Evolutionary conservation across 257 asterid species (phyloP).

Genomic region (Oldenlandia corymbosa): DNA sequence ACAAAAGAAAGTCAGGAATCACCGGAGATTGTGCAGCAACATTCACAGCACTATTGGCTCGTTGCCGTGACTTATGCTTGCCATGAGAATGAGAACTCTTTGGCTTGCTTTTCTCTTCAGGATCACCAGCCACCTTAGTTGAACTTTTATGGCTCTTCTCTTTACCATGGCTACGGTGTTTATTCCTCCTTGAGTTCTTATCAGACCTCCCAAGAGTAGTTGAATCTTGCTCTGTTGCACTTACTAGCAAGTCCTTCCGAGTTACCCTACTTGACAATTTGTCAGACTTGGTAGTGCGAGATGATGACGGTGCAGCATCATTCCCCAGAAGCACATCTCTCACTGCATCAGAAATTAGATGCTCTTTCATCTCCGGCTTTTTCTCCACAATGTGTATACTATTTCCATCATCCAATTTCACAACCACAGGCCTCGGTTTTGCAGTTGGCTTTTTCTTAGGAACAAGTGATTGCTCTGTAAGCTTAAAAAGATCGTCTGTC

Average conservation of each 20-base stretch:
- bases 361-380: conserved; percentile 42
- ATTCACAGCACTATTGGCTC: conserved; percentile 42
- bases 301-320: conserved; percentile 64
- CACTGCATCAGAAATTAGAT: conserved; percentile 72
- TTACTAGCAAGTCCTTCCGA: conserved; percentile 32
- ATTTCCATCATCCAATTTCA: conserved; percentile 75
- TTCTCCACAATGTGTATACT: conserved; percentile 22
- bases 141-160: conserved; percentile 49
- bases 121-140: conserved; percentile 43
- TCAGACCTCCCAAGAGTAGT: conserved; percentile 27
- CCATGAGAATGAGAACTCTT: conserved; percentile 42
- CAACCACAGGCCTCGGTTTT: conserved; percentile 86
- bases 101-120: conserved; percentile 38
- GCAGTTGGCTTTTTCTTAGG: conserved; percentile 48
- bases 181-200: conserved; percentile 40
- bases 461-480: conserved; percentile 64
- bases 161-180: conserved; percentile 46
- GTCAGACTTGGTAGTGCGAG: conserved; percentile 29
- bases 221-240: conserved; percentile 23
- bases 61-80: conserved; percentile 57
- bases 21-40: conserved; percentile 56
- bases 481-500: conserved; percentile 57
- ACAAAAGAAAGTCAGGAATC: conserved; percentile 83
- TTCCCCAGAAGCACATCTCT: conserved; percentile 75
- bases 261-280: conserved; percentile 44